Percentiles rank a stretch among this genome's conserved stretches.
Evolutionary conservation across 257 asterid species (phyloP).

Genomic region (Ligustrum vulgare): DNA sequence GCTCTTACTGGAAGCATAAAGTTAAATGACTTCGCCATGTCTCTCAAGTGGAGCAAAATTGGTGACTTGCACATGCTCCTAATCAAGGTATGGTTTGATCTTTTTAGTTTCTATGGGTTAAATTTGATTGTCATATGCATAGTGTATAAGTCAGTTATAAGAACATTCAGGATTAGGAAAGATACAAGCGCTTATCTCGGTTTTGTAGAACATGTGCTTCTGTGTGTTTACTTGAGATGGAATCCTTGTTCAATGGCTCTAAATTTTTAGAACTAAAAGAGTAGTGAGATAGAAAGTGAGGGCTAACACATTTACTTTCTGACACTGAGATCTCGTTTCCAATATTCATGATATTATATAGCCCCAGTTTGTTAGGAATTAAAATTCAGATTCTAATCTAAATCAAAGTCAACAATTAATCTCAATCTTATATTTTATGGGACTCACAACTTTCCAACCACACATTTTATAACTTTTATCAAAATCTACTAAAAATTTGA

Average conservation of each 20-base stretch:
- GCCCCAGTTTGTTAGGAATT: too few relatives aligned
- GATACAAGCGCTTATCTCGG: not conserved
- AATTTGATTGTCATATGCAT: not conserved
- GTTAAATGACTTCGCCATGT: constrained; percentile 62
- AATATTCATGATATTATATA: too few relatives aligned
- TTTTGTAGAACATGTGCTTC: not conserved
- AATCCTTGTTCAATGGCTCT: not conserved
- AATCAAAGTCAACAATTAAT: too few relatives aligned
- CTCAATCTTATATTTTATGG: too few relatives aligned
- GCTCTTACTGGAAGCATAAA: constrained; percentile 52
- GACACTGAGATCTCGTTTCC: not conserved
- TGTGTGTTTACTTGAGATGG: not conserved
- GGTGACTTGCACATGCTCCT: constrained; percentile 79
- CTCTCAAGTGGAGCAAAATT: constrained; percentile 79
- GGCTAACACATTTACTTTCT: not conserved
- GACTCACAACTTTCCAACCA: too few relatives aligned
- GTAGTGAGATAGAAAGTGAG: not conserved
- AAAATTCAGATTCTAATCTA: too few relatives aligned
- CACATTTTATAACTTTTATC: too few relatives aligned
- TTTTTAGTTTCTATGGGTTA: not conserved
- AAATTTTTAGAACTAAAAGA: not conserved
- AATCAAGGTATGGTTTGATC: constrained; percentile 57
- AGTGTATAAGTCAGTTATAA: not conserved
- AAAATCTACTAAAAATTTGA: too few relatives aligned
- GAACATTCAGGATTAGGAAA: not conserved